phyloP scores from a whole-genome alignment of 192 early-diverging fungal genomes.

The Piromyces sp. region DNA sequence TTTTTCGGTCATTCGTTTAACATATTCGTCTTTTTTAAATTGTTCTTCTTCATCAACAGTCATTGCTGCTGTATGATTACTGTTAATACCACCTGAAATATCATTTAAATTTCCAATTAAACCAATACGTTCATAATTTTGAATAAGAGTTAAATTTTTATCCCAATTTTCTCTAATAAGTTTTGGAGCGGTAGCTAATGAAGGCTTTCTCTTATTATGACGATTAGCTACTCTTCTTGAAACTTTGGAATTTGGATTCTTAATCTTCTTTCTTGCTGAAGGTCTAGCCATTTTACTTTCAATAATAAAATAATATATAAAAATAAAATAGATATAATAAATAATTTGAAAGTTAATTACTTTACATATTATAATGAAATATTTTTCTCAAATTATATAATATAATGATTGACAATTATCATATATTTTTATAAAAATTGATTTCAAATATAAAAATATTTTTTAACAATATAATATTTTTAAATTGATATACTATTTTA shows the following conservation, averaged over 20 bases:
- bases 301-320: too few relatives aligned
- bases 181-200: background rate
- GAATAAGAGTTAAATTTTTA: constrained; percentile 24
- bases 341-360: too few relatives aligned
- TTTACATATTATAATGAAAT: too few relatives aligned
- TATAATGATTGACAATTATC: too few relatives aligned
- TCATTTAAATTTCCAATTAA: constrained; percentile 24
- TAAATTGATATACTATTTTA: too few relatives aligned
- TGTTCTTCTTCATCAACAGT: constrained; percentile 2
- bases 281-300: constrained; percentile 47
- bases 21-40: constrained; percentile 7
- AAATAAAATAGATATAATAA: too few relatives aligned
- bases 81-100: constrained; percentile 20
- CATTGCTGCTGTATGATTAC: background rate
- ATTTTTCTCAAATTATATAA: too few relatives aligned
- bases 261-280: constrained; percentile 43
- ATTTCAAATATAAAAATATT: too few relatives aligned
- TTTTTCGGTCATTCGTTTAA: constrained; percentile 4
- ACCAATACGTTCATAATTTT: constrained; percentile 32
- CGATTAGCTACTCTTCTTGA: constrained; percentile 47
- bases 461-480: too few relatives aligned
- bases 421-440: too few relatives aligned
- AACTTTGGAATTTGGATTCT: constrained; percentile 36
- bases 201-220: constrained; percentile 18
- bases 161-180: constrained; percentile 20